A percentile compares a stretch with the other conserved stretches of the same genome.
phyloP scores from a whole-genome alignment of 78 protist species.

The Dictyostelium brefeldianum region DNA sequence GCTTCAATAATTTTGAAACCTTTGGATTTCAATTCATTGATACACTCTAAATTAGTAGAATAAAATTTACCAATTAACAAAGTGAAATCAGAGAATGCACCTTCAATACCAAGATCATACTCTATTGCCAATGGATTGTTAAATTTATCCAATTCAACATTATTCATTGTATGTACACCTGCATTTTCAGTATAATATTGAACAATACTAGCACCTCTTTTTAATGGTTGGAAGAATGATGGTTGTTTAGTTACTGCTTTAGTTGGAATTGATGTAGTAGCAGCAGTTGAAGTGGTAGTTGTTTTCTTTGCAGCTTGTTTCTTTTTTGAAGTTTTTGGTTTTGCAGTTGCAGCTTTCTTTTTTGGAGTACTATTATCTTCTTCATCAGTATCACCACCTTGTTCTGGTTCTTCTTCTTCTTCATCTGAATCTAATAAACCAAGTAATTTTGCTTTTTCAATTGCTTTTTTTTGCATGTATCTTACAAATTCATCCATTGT shows the following conservation, averaged over 20 bases:
- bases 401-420: slow-evolving; percentile 34
- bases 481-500: slow-evolving; percentile 56
- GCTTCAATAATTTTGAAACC: slow-evolving; percentile 18
- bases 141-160: not conserved
- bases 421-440: slow-evolving; percentile 20
- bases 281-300: not conserved
- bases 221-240: slow-evolving; percentile 45
- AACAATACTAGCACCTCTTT: slow-evolving; percentile 23
- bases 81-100: slow-evolving; percentile 39
- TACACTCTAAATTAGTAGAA: not conserved
- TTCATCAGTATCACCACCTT: slow-evolving; percentile 62
- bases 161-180: not conserved
- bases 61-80: slow-evolving; percentile 30
- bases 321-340: slow-evolving; percentile 17
- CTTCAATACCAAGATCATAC: slow-evolving; percentile 64
- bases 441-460: slow-evolving; percentile 34
- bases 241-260: slow-evolving; percentile 43
- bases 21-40: slow-evolving; percentile 17
- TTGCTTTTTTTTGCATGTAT: slow-evolving; percentile 72
- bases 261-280: not conserved
- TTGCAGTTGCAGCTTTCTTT: slow-evolving; percentile 22
- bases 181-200: slow-evolving; percentile 65
- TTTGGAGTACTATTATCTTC: slow-evolving; percentile 25
- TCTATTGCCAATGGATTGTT: slow-evolving; percentile 32
- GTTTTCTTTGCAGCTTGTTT: not conserved